Conservation (phyloP, 2,329 filamentous ascomycete genomes). For the Exophiala alcalophila region DNA sequence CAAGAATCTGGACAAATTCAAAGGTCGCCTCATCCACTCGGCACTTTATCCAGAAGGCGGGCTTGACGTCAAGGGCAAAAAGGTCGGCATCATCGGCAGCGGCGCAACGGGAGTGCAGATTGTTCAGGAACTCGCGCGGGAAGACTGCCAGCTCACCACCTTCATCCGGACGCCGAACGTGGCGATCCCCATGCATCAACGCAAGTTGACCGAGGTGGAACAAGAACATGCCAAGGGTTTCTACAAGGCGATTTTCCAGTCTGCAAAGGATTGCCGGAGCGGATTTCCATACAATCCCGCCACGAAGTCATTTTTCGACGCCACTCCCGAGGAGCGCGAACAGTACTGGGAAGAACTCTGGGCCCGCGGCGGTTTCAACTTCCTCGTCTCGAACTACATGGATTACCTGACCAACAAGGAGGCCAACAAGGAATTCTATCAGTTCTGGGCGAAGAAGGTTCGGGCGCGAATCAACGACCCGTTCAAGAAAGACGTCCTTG, state of each 20-base stretch:
- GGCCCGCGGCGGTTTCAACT: slow-evolving; percentile 52
- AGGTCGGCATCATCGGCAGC: slow-evolving; percentile 62
- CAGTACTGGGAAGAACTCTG: slow-evolving; percentile 50
- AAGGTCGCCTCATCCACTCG: slow-evolving; percentile 58
- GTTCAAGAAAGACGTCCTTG: slow-evolving; percentile 51
- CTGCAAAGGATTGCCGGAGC: slow-evolving; percentile 56
- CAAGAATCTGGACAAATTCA: slow-evolving; percentile 58
- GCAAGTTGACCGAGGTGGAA: slow-evolving; percentile 46
- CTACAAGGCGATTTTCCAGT: too few relatives aligned
- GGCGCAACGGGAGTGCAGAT: slow-evolving; percentile 64
- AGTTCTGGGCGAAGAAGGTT: slow-evolving; percentile 55
- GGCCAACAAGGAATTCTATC: slow-evolving; percentile 53
- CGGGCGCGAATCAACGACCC: slow-evolving; percentile 52
- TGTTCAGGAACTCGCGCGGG: slow-evolving; percentile 57
- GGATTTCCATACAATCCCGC: slow-evolving; percentile 59
- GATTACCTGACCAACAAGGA: slow-evolving; percentile 45
- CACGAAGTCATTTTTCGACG: slow-evolving; percentile 38
- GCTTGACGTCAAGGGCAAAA: slow-evolving; percentile 60
- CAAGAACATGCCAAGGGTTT: too few relatives aligned
- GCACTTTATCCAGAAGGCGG: slow-evolving; percentile 58
- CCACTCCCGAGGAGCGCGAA: slow-evolving; percentile 34
- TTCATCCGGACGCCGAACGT: slow-evolving; percentile 66
- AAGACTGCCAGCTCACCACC: slow-evolving; percentile 48
- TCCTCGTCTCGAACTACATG: slow-evolving; percentile 50
- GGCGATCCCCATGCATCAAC: slow-evolving; percentile 58